Evolutionary conservation across 257 asterid species (phyloP), one percentile per base, ranked within the genome.

Genomic region (Haberlea rhodopensis): DNA sequence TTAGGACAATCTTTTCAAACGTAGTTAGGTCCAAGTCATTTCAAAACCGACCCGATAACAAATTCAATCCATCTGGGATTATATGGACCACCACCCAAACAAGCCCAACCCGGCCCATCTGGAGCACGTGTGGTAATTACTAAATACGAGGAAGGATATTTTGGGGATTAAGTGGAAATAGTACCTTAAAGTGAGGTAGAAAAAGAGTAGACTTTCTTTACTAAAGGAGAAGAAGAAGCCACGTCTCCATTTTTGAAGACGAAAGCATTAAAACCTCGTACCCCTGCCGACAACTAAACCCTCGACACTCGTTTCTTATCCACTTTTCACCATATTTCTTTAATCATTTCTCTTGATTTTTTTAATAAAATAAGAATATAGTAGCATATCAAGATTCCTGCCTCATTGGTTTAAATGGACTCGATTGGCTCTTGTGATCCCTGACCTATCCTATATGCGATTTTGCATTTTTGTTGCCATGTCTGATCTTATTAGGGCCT

Each of bases 241-340:
- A 85, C 94, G 96, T 88, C 87, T 66, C 70, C 74, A 0, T 37
- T 63, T 68, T 22, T 49, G 66, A 65, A 57, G 8, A 49, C 32
- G 34, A 73, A 56, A 55, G 63, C 84, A 63, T 72, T 72, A 69
- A 70, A 84, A 86, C 95, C 87, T 86, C 90, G 95, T 84, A 89
- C 85, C 91, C 86, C 74, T 83, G 78, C 89, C 89, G 95, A 86
- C 91, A 79, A 67, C 62, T 70, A 45, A 76, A 58, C 74, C 81
- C 76, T 66, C 9, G 66, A 24, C 84, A 69, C 56, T 62, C 43
- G 56, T 70, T 73, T 69, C 78, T 81, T 71, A 77, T 81, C 83
- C 55, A 46, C 75, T 60, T 32, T 32, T 66, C 49, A 43, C 10
- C 21, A 21, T 4, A 13, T 8, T 31, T 53, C 53, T 67, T 60